Conservation (phyloP, 306 rosid species). For the Herpetospermum pedunculosum region DNA sequence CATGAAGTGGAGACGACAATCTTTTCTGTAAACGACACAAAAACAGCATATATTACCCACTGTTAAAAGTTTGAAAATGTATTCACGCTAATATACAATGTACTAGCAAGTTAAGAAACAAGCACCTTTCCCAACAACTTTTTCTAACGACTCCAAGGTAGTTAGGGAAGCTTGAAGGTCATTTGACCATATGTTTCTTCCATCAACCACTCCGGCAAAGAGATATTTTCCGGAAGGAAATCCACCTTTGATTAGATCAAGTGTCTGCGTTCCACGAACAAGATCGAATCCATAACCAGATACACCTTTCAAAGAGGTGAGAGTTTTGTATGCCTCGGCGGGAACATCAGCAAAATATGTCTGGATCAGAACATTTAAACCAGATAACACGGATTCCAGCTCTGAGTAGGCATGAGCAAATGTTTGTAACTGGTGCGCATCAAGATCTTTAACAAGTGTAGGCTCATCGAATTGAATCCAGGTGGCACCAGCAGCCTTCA, state of each 20-base stretch:
- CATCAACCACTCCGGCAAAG: constrained; percentile 89
- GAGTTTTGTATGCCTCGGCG: constrained; percentile 53
- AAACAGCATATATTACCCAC: background rate
- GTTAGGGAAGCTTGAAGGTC: constrained; percentile 51
- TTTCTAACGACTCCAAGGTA: constrained; percentile 41
- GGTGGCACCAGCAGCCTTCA: constrained; percentile 72
- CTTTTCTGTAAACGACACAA: constrained; percentile 29
- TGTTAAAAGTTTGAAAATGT: background rate
- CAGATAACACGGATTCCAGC: constrained; percentile 56
- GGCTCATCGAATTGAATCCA: constrained; percentile 92
- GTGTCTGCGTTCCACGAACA: constrained; percentile 69
- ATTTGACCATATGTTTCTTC: constrained; percentile 83
- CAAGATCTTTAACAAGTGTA: constrained; percentile 63
- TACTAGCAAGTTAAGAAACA: background rate
- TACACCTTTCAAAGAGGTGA: constrained; percentile 66
- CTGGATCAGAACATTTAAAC: constrained; percentile 54
- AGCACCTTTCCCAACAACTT: constrained; percentile 60
- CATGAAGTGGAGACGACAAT: constrained; percentile 79
- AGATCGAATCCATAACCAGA: constrained; percentile 68
- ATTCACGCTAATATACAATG: background rate
- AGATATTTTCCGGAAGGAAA: constrained; percentile 66
- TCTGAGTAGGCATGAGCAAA: constrained; percentile 50
- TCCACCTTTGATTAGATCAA: constrained; percentile 56
- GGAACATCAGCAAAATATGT: constrained; percentile 77
- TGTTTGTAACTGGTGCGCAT: constrained; percentile 55